Conservation (phyloP, 495 filamentous ascomycete species). For the Letharia columbiana region DNA sequence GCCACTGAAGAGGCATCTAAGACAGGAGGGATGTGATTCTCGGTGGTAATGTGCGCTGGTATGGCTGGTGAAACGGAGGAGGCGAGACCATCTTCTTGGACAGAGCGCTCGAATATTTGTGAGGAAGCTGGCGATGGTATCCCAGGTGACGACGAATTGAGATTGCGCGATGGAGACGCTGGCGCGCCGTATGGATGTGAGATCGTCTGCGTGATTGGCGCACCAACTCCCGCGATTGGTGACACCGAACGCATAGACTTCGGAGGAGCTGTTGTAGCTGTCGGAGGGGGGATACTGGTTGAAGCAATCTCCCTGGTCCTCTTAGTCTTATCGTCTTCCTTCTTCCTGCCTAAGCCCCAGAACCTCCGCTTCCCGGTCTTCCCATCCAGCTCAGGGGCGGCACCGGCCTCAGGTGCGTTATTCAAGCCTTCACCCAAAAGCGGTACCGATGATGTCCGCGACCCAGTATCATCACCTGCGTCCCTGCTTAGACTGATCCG, state of each 20-base stretch:
- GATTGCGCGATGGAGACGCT: conserved; percentile 43
- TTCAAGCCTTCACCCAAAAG: conserved; percentile 31
- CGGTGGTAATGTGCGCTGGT: conserved; percentile 79
- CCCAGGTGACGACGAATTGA: conserved; percentile 49
- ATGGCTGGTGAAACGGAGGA: conserved; percentile 64
- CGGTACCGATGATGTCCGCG: conserved; percentile 21
- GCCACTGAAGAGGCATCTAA: conserved; percentile 81
- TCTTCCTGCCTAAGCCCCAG: conserved; percentile 62
- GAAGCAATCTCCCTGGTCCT: conserved; percentile 30
- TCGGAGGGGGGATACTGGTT: conserved; percentile 25
- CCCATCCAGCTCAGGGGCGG: conserved; percentile 22
- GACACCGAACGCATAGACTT: conserved; percentile 23
- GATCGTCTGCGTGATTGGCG: conserved; percentile 34
- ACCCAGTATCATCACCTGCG: conserved; percentile 19
- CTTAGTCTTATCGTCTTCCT: conserved; percentile 41
- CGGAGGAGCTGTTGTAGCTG: conserved; percentile 19
- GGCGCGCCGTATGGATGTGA: conserved; percentile 35
- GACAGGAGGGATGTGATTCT: conserved; percentile 86
- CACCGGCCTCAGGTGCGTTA: conserved; percentile 23
- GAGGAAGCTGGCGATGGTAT: conserved; percentile 60
- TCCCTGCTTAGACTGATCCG: conserved; percentile 16
- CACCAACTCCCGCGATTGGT: conserved; percentile 15
- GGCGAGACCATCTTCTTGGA: conserved; percentile 66
- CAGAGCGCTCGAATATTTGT: conserved; percentile 89
- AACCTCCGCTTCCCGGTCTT: conserved; percentile 35